Base-by-base conservation (phyloP, 768 basidiomycete genomes). In the Grammothele lineata region DNA sequence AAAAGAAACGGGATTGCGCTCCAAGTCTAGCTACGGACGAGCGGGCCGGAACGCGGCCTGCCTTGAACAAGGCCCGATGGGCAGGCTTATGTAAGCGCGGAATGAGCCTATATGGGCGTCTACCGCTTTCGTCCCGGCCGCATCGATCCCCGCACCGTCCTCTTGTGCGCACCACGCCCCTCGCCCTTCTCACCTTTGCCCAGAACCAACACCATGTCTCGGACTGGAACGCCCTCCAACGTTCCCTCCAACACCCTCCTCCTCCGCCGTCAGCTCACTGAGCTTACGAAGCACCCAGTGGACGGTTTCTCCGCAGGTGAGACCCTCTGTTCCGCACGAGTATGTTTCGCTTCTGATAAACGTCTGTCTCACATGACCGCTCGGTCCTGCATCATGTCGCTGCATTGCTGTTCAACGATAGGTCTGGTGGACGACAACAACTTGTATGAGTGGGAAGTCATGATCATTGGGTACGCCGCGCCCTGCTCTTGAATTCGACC, bases 341-440 rank as follows among this genome's bases (percentile, higher is more conserved):
- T 14, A 7, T 14, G 27, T 14, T 14, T 14, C 27, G 7, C 27
- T 30, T 30, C 27, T 30, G 27, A 7, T 7, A 7, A 7, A 30
- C 14, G 27, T 14, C 8, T 30, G 27, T 30, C 14, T 14, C 14
- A 30, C 14, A 30, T 30, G 27, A n/a, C 27, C 14, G 27, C 27
- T 30, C 8, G 7, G 7, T 30, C 27, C 27, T 14, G 27, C 8
- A 30, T 30, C 27, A 7, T 30, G 27, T 30, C 8, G 14, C 27
- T 30, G 27, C 7, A 30, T n/a, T n/a, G n/a, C n/a, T n/a, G n/a
- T n/a, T n/a, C n/a, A 30, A 30, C 14, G 27, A 59, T 60, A 83
- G 95, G 95, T 33, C 81, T 99, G 45, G 93, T 93, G 37, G 92
- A 98, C 64, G 95, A 97, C 49, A 78, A 83, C 67, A 94, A 97